Percentiles rank a stretch among this genome's conserved stretches.
Conservation (phyloP, 1,284 basidiomycete species). For the Rhodotorula glutinis region DNA sequence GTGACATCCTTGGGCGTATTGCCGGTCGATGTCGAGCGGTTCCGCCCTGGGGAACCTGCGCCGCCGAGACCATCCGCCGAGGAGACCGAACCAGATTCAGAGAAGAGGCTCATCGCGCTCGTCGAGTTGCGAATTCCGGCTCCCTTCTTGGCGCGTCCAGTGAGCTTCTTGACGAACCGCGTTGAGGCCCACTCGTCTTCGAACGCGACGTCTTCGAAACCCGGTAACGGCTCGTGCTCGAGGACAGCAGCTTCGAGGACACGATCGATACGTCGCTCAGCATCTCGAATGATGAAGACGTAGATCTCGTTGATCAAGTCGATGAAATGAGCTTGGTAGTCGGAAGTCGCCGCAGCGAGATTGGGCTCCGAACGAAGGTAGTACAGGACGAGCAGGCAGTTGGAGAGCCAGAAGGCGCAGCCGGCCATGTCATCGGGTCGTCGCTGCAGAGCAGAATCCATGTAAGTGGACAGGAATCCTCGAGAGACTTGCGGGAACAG, state of each 20-base stretch:
- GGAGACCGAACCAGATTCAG: constrained; percentile 6
- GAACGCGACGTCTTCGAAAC: constrained; percentile 77
- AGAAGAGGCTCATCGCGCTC: constrained; percentile 27
- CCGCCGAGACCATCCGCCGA: background rate
- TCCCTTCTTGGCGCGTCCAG: constrained; percentile 60
- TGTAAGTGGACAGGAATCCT: background rate
- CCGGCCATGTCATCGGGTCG: constrained; percentile 78
- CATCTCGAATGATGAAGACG: constrained; percentile 94
- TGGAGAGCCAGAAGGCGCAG: constrained; percentile 92
- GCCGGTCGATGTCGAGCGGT: background rate
- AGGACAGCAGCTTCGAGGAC: constrained; percentile 79
- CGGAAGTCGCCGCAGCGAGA: constrained; percentile 27
- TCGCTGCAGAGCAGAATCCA: constrained; percentile 53
- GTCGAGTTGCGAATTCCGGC: constrained; percentile 12
- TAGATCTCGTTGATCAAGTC: constrained; percentile 90
- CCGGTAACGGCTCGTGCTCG: constrained; percentile 74
- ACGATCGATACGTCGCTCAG: constrained; percentile 82
- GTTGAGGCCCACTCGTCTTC: constrained; percentile 78
- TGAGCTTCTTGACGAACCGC: constrained; percentile 72
- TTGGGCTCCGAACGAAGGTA: constrained; percentile 72
- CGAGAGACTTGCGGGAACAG: constrained; percentile 11
- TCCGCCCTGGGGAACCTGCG: background rate
- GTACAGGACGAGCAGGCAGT: constrained; percentile 82
- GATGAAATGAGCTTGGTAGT: constrained; percentile 53
- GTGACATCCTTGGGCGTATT: constrained; percentile 62